Base-by-base conservation (phyloP, 495 filamentous ascomycete genomes). In the Aspergillus biplanus region DNA sequence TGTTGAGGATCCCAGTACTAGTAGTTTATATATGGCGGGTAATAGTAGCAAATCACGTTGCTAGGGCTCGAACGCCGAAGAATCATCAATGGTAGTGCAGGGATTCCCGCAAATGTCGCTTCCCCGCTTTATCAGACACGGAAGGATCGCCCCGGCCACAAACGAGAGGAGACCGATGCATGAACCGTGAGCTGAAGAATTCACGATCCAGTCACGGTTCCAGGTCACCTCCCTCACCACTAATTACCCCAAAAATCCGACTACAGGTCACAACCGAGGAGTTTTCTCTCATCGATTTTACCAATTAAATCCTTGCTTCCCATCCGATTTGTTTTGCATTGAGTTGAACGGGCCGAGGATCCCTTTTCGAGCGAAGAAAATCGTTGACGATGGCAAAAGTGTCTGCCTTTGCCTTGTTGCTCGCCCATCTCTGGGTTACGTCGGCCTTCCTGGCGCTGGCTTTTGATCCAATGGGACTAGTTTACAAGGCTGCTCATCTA, bases 381-480 rank as follows among this genome's bases (percentile, higher is more conserved):
- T 13, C n/a, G n/a, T 16, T 13, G 47, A 33, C 13, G 52, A 34
- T 37, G 44, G 46, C 15, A 50, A 50, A 33, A 21, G 57, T 52
- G 33, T 16, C 52, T 21, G 46, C 33, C 12, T 18, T 57, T 32
- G 42, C 33, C 8, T 7, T 31, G 18, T 13, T 57, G 1, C 42
- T 63, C 32, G 52, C 59, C 33, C 59, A 62, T 35, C 33, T 62
- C 5, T 62, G 42, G 31, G 21, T 56, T 31, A n/a, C 16, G 31
- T 56, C 52, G 16, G 8, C 42, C 2, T 54, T 60, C n/a, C 18
- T 61, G 7, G 58, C 27, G 4, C 42, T 49, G 7, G 52, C 59
- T 8, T 62, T 62, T 32, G 49, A 67, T 54, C 61, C 61, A 34
- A 42, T 64, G 27, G 52, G 61, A 6, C 34, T 61, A 9, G 53